These are phyloP conservation scores for Trypanosoma lewisi DNA, from an alignment of 208 protist species.

Conservation along the genomic window DNA sequence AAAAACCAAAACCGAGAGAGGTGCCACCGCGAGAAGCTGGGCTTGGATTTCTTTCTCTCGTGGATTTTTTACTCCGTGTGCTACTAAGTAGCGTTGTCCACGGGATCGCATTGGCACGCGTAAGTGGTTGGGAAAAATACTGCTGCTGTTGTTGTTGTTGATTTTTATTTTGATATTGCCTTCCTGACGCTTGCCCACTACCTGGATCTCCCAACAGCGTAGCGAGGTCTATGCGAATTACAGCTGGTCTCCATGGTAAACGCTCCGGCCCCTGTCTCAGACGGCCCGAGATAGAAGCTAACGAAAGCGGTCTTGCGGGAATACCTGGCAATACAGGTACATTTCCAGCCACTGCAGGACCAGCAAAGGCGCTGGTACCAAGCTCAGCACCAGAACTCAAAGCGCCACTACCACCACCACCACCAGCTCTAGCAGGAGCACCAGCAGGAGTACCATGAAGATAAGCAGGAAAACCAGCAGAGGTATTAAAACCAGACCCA, in stretches of 20 bases:
- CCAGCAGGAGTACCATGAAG: no score
- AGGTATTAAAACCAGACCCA: no score
- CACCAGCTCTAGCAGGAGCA: no score
- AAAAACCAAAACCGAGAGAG: not conserved
- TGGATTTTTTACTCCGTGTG: not conserved
- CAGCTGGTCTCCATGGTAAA: constrained; percentile 5
- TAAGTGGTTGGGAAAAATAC: not conserved
- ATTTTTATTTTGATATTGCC: no score
- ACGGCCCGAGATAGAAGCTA: no score
- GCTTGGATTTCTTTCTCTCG: not conserved
- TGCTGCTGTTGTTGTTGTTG: not conserved
- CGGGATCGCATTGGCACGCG: not conserved
- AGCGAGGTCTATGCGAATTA: constrained; percentile 2
- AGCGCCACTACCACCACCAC: no score
- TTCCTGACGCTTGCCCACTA: not conserved
- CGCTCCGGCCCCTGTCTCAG: not conserved
- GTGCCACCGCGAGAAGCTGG: not conserved
- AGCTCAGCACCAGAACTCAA: not conserved
- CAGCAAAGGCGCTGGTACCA: not conserved
- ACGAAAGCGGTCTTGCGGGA: not conserved
- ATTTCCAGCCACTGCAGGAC: not conserved
- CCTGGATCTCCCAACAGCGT: not conserved
- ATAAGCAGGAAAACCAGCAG: no score
- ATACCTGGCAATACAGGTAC: not conserved
- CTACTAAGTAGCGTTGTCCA: not conserved